These are phyloP conservation scores for Trypanosomatidae sp. DNA, from an alignment of 208 protist genomes.

Conservation along the genomic window DNA sequence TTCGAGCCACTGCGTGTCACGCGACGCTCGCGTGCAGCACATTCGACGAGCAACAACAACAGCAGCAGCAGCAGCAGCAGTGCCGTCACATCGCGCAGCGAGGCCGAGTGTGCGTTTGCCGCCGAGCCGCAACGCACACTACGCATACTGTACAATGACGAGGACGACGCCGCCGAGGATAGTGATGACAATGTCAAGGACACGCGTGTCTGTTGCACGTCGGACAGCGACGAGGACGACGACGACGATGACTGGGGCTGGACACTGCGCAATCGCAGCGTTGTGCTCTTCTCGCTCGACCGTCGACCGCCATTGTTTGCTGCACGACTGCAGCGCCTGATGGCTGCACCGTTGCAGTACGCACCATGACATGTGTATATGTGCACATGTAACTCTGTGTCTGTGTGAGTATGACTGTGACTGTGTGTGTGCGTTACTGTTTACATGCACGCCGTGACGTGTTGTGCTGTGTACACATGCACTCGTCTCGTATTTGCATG, in stretches of 20 bases:
- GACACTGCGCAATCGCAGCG: constrained; percentile 34
- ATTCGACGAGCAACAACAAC: neutral
- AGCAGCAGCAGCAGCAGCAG: neutral
- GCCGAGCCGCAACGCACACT: constrained; percentile 36
- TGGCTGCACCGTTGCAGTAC: too few species aligned
- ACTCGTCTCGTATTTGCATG: too few species aligned
- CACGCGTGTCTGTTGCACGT: too few species aligned
- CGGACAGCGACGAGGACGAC: constrained; percentile 12
- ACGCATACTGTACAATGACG: constrained; percentile 4
- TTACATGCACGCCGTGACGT: too few species aligned
- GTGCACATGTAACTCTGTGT: too few species aligned
- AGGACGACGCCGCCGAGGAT: neutral
- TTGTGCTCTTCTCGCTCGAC: constrained; percentile 66
- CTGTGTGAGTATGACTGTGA: too few species aligned
- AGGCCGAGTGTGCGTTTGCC: constrained; percentile 14
- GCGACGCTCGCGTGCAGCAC: constrained; percentile 17
- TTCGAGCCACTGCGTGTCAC: constrained; percentile 51
- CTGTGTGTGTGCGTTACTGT: too few species aligned
- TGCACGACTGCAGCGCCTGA: too few species aligned
- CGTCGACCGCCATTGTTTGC: constrained; percentile 27
- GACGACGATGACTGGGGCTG: constrained; percentile 68
- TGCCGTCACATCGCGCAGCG: neutral
- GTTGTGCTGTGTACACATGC: too few species aligned
- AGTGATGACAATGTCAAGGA: neutral
- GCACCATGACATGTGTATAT: too few species aligned